Conservation (phyloP, 2,329 filamentous ascomycete species). For the Tolypocladium tropicale region DNA sequence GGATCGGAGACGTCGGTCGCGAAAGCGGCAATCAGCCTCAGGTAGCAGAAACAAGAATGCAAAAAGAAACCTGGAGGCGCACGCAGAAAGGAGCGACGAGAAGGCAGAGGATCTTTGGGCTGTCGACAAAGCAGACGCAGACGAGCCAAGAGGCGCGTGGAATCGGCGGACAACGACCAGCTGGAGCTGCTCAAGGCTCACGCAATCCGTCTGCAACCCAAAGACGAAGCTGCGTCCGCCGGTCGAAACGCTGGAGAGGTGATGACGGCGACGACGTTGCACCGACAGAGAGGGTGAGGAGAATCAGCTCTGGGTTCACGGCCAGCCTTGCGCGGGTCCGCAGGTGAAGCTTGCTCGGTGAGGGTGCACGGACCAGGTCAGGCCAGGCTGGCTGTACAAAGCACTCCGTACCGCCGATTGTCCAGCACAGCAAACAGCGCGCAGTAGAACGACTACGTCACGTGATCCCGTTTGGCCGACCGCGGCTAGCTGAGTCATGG, state of each 20-base stretch:
- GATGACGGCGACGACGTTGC: neutral
- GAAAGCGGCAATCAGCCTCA: neutral
- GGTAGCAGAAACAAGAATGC: neutral
- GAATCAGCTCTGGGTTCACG: conserved; percentile 2
- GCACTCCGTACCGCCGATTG: too few species aligned
- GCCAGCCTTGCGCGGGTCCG: conserved; percentile 5
- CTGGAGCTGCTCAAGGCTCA: neutral
- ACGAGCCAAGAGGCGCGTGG: neutral
- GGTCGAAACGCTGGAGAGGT: neutral
- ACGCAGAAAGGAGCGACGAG: neutral
- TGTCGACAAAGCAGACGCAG: neutral
- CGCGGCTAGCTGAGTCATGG: neutral
- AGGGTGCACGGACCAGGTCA: conserved; percentile 2
- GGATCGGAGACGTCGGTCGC: neutral
- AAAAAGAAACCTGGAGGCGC: neutral
- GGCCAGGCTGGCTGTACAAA: too few species aligned
- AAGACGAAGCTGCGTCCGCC: neutral
- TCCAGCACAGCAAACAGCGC: too few species aligned
- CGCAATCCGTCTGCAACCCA: neutral
- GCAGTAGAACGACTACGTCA: neutral
- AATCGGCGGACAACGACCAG: neutral
- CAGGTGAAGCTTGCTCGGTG: neutral
- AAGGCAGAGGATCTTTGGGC: neutral
- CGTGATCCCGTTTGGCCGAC: neutral
- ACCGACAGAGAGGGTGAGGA: neutral